Conservation (phyloP, 1,284 basidiomycete genomes). For the Rhodotorula sp. region DNA sequence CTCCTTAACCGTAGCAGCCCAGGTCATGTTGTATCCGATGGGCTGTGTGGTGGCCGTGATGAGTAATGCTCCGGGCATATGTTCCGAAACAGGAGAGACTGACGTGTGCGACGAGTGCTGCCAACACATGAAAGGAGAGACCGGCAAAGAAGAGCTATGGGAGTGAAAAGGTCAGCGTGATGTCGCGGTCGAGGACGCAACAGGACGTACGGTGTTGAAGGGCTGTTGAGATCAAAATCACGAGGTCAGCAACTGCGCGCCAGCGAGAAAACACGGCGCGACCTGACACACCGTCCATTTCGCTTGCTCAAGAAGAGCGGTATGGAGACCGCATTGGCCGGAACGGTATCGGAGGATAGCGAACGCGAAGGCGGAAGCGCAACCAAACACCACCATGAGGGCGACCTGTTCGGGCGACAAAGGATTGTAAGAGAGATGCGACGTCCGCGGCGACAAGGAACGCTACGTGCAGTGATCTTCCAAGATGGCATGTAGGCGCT, state of each 20-base stretch:
- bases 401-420: background rate
- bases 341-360: constrained; percentile 19
- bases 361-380: constrained; percentile 16
- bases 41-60: too few relatives aligned
- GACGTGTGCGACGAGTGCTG: constrained; percentile 64
- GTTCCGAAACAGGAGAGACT: too few relatives aligned
- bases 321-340: background rate
- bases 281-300: constrained; percentile 11
- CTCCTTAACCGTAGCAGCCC: constrained; percentile 63
- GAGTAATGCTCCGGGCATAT: too few relatives aligned
- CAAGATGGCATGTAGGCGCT: constrained; percentile 21
- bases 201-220: constrained; percentile 2
- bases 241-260: too few relatives aligned
- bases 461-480: constrained; percentile 15
- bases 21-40: constrained; percentile 78
- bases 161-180: constrained; percentile 57
- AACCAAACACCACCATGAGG: constrained; percentile 22
- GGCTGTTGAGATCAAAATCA: too few relatives aligned
- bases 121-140: constrained; percentile 67
- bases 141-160: constrained; percentile 72
- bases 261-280: background rate
- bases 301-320: constrained; percentile 3
- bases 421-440: too few relatives aligned
- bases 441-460: background rate
- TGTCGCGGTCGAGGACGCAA: background rate